Base-by-base conservation (phyloP, 495 filamentous ascomycete species). In the Podospora conica region DNA sequence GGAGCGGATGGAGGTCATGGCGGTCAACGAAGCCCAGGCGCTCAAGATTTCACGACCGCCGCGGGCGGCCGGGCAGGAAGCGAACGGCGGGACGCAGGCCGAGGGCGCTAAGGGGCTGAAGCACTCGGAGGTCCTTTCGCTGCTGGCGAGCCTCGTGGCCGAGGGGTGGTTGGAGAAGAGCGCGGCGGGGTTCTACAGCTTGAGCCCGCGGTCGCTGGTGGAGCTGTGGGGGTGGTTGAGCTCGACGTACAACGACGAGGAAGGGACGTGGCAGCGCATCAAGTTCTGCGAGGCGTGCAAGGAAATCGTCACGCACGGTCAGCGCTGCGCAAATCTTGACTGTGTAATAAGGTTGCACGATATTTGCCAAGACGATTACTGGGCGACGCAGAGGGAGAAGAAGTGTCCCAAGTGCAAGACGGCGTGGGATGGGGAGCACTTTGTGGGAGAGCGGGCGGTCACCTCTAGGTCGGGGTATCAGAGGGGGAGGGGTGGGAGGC, bases 241-340 rank as follows among this genome's bases (percentile, higher is more conserved):
- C 20, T 87, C 87, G 58, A 90, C 88, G 61, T 98, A 96, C 71
- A 97, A 97, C 75, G 88, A 92, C 67, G 68, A 74, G 3, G 86
- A 83, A 1, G 81, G 81, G 15, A 84, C 83, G 40, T 84, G 80
- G 81, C 82, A 90, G 69, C 84, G 84, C 66, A 90, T 98, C 74
- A 96, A 95, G 84, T 85, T 87, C 65, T 98, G 95, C 77, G 84
- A 88, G 74, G 91, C 90, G 2, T 98, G 95, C 75, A 91, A 86
- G 76, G 93, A 97, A 75, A 90, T 98, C 64, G 85, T 97, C 64
- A 98, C 93, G 9, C 79, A 91, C 66, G 94, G 94, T 6, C 88
- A 94, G 83, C 85, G 94, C 22, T 98, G 94, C 75, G 75, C 80
- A 6, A 84, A 90, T 48, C 77, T 81, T 20, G 81, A 86, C 21